Evolutionary conservation across 805 yeast species (phyloP).

Genomic region (Metschnikowia hibisci): DNA sequence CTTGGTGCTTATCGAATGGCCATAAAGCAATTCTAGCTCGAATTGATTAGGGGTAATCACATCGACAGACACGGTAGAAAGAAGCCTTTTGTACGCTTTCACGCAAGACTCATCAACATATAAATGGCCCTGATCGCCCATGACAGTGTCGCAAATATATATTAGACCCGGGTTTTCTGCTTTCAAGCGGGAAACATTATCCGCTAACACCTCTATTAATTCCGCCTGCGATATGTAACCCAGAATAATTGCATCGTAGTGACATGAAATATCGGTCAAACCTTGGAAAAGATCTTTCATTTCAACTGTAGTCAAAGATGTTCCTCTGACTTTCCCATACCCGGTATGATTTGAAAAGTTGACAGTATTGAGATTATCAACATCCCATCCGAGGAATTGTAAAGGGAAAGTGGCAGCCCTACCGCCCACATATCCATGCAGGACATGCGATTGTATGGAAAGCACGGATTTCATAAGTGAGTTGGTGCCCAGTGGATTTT

Average conservation of each 20-base stretch:
- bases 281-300: constrained; percentile 14
- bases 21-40: constrained; percentile 19
- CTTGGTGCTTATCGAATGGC: constrained; percentile 8
- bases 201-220: constrained; percentile 12
- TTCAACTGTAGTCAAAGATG: constrained; percentile 8
- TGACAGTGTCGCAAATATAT: constrained; percentile 19
- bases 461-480: constrained; percentile 31
- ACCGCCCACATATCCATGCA: constrained; percentile 94
- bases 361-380: constrained; percentile 83
- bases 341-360: constrained; percentile 93
- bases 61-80: constrained; percentile 11
- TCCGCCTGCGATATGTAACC: constrained; percentile 18
- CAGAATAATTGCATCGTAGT: constrained; percentile 18
- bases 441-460: constrained; percentile 80
- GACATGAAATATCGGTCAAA: constrained; percentile 12
- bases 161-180: constrained; percentile 15
- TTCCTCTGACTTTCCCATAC: constrained; percentile 45
- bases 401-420: constrained; percentile 87
- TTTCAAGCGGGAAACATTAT: constrained; percentile 10
- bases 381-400: constrained; percentile 88
- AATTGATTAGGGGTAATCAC: constrained; percentile 20
- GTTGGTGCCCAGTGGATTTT: neutral
- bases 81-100: constrained; percentile 12
- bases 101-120: constrained; percentile 18
- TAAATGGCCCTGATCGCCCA: constrained; percentile 21